Evolutionary conservation across 140 eudicot species (phyloP).

Genomic region (Ambrosia hybrid): DNA sequence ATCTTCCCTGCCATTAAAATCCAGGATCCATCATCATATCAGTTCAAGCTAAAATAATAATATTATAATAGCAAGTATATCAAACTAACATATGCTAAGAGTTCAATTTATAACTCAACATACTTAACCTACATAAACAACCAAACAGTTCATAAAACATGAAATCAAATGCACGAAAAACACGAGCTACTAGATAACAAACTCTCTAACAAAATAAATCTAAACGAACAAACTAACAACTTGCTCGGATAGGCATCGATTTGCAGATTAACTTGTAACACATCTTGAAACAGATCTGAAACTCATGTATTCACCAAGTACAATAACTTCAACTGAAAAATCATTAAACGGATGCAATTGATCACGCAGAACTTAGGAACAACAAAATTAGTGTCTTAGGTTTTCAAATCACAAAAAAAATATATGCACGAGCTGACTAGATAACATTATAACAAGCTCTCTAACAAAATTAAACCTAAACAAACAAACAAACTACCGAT

Average conservation of each 20-base stretch:
- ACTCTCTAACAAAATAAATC: background rate
- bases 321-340: too few relatives aligned
- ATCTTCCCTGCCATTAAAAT: constrained; percentile 40
- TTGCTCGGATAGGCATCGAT: background rate
- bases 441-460: too few relatives aligned
- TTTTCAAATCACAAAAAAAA: too few relatives aligned
- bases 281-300: too few relatives aligned
- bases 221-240: constrained; percentile 6
- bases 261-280: background rate
- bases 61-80: background rate
- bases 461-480: too few relatives aligned
- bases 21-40: background rate
- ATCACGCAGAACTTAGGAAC: too few relatives aligned
- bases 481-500: too few relatives aligned
- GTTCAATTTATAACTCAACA: background rate
- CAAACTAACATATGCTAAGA: background rate
- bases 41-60: background rate
- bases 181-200: background rate
- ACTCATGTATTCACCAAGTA: too few relatives aligned
- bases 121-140: constrained; percentile 13
- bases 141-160: background rate
- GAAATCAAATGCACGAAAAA: background rate
- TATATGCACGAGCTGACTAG: too few relatives aligned
- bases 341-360: too few relatives aligned
- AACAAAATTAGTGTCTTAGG: too few relatives aligned